Evolutionary conservation across 768 basidiomycete species (phyloP).

Genomic region (Nidula microcarpa): DNA sequence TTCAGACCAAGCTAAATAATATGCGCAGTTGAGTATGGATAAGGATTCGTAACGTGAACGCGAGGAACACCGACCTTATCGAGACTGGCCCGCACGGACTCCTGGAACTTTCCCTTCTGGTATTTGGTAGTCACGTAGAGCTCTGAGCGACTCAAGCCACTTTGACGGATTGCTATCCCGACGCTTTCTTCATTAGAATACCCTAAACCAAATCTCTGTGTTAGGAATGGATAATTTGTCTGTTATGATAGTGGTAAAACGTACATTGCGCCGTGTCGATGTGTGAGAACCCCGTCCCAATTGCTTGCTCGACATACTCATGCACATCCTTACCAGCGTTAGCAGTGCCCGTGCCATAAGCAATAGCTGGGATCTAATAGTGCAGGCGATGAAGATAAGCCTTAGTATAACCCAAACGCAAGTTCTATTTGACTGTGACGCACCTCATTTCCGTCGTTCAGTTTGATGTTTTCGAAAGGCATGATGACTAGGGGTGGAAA

Average conservation of each 20-base stretch:
- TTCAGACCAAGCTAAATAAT: slow-evolving; percentile 50
- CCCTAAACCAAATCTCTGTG: not conserved
- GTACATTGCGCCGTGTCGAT: slow-evolving; percentile 60
- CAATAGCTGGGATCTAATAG: slow-evolving; percentile 57
- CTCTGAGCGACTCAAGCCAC: slow-evolving; percentile 39
- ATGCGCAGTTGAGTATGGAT: not conserved
- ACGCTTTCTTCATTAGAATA: slow-evolving; percentile 27
- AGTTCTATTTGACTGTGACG: not conserved
- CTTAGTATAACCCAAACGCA: not conserved
- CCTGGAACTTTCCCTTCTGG: slow-evolving; percentile 29
- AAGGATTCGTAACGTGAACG: not conserved
- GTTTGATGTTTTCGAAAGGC: slow-evolving; percentile 32
- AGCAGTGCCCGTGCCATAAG: slow-evolving; percentile 57
- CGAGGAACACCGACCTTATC: slow-evolving; percentile 33
- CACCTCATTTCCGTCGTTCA: slow-evolving; percentile 41
- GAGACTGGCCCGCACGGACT: slow-evolving; percentile 44
- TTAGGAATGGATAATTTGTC: no score
- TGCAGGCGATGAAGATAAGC: not conserved
- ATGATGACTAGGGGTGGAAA: slow-evolving; percentile 13
- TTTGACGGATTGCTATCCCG: slow-evolving; percentile 39
- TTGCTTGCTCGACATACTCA: slow-evolving; percentile 50
- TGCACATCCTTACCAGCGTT: slow-evolving; percentile 46
- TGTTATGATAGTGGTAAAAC: slow-evolving; percentile 1
- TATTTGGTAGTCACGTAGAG: slow-evolving; percentile 60
- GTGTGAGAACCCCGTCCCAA: slow-evolving; percentile 60